Conservation (phyloP, 2,329 filamentous ascomycete genomes). For the Hypoxylon sp. region DNA sequence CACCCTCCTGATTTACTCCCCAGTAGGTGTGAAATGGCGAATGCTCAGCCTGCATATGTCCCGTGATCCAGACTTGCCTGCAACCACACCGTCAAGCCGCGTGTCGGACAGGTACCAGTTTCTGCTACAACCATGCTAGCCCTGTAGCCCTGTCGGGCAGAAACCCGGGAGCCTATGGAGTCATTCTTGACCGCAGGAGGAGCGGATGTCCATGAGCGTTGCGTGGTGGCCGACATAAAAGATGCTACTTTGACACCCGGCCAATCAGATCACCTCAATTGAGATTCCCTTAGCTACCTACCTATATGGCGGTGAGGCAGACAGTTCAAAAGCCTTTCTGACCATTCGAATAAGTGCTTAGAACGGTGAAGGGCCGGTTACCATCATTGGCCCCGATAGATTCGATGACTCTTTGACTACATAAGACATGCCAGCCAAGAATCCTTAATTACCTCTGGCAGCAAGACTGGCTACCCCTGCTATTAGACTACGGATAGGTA, state of each 20-base stretch:
- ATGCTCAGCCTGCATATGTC: conserved; percentile 19
- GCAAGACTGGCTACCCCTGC: conserved; percentile 22
- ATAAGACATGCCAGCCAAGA: conserved; percentile 1
- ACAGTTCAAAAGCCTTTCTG: conserved; percentile 5
- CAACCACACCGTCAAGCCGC: conserved; percentile 24
- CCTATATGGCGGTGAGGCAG: conserved; percentile 37
- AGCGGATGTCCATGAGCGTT: conserved; percentile 19
- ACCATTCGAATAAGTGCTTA: conserved; percentile 12
- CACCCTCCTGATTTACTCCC: conserved; percentile 8
- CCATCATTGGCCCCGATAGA: conserved; percentile 15
- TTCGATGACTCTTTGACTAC: neutral
- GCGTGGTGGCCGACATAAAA: conserved; percentile 10
- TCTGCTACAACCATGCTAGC: conserved; percentile 37
- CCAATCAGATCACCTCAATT: conserved; percentile 34
- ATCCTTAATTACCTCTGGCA: conserved; percentile 14
- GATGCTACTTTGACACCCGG: conserved; percentile 10
- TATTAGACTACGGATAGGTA: conserved; percentile 21
- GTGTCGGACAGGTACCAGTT: conserved; percentile 24
- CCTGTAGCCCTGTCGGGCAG: conserved; percentile 20
- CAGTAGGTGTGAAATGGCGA: conserved; percentile 1
- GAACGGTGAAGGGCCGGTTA: conserved; percentile 15
- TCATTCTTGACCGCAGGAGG: conserved; percentile 15
- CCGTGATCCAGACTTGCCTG: conserved; percentile 23
- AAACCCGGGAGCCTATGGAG: conserved; percentile 18
- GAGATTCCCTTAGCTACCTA: conserved; percentile 13